Evolutionary conservation across 768 basidiomycete species (phyloP).

Genomic region (Leucosporidium scottii): DNA sequence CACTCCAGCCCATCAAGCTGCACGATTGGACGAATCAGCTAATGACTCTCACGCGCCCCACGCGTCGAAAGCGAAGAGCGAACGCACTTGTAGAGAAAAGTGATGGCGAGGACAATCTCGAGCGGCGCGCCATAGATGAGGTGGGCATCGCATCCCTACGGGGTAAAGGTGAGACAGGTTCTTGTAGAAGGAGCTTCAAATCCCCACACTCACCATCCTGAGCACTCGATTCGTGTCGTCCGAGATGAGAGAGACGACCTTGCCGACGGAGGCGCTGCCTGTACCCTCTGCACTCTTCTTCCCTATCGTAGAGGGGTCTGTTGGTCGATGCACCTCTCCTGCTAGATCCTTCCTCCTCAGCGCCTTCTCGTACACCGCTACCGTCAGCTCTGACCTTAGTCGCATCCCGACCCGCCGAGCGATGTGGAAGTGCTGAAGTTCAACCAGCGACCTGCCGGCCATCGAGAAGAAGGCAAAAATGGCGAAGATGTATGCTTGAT

Average conservation of each 20-base stretch:
- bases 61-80: background rate
- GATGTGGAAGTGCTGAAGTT: slow-evolving; percentile 33
- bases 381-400: slow-evolving; percentile 23
- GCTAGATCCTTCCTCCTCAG: slow-evolving; percentile 17
- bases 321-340: slow-evolving; percentile 5
- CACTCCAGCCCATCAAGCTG: slow-evolving; percentile 35
- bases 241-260: slow-evolving; percentile 27
- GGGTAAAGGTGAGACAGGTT: slow-evolving; percentile 46
- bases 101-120: slow-evolving; percentile 19
- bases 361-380: slow-evolving; percentile 29
- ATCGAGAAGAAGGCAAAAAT: slow-evolving; percentile 23
- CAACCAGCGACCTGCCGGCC: slow-evolving; percentile 14
- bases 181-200: too few relatives aligned
- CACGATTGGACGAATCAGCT: background rate
- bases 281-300: slow-evolving; percentile 29
- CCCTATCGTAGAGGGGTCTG: background rate
- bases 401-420: slow-evolving; percentile 30
- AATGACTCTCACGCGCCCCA: too few relatives aligned
- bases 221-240: slow-evolving; percentile 54
- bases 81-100: slow-evolving; percentile 27
- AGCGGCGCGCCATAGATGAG: slow-evolving; percentile 31
- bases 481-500: slow-evolving; percentile 33
- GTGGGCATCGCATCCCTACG: slow-evolving; percentile 23
- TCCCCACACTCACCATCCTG: slow-evolving; percentile 9
- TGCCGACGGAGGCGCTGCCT: slow-evolving; percentile 30